These are phyloP conservation scores for Kwoniella newhampshirensis DNA, from an alignment of 768 basidiomycete genomes.

Conservation along the genomic window DNA sequence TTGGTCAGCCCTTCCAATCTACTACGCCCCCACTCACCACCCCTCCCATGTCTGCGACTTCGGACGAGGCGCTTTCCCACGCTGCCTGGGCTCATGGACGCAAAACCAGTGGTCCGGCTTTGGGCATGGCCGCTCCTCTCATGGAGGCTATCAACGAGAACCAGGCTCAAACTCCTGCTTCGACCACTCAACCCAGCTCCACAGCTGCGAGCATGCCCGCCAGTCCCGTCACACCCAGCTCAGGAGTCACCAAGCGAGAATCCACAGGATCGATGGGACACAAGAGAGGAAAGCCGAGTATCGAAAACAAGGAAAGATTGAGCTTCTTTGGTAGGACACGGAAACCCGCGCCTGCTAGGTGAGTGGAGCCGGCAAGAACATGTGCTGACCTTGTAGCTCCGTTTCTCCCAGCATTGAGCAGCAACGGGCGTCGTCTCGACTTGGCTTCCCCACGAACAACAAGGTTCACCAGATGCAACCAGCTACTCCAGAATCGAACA, in stretches of 20 bases:
- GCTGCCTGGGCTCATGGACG: conserved; percentile 29
- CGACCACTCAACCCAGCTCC: conserved; percentile 22
- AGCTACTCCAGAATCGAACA: conserved; percentile 29
- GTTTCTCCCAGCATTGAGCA: conserved; percentile 23
- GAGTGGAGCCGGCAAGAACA: conserved; percentile 46
- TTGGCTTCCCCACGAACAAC: conserved; percentile 19
- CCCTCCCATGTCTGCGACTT: conserved; percentile 23
- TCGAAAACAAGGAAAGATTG: conserved; percentile 54
- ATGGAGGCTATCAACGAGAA: conserved; percentile 42
- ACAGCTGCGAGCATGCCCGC: conserved; percentile 39
- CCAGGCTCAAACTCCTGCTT: conserved; percentile 11
- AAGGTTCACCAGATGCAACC: conserved; percentile 41
- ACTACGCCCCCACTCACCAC: conserved; percentile 28
- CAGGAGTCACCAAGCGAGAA: conserved; percentile 38
- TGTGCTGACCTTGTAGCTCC: conserved; percentile 9
- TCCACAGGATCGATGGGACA: conserved; percentile 49
- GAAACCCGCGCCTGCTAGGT: conserved; percentile 71
- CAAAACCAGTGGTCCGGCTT: conserved; percentile 26
- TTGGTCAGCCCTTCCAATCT: conserved; percentile 24
- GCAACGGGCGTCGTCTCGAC: conserved; percentile 18
- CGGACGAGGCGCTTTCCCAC: conserved; percentile 15
- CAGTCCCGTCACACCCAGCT: conserved; percentile 44
- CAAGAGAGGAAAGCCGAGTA: conserved; percentile 47
- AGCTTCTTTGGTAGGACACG: conserved; percentile 79
- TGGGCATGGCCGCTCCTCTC: conserved; percentile 16